These are phyloP conservation scores for Sherardia arvensis DNA, from an alignment of 257 asterid species.

Conservation along the genomic window DNA sequence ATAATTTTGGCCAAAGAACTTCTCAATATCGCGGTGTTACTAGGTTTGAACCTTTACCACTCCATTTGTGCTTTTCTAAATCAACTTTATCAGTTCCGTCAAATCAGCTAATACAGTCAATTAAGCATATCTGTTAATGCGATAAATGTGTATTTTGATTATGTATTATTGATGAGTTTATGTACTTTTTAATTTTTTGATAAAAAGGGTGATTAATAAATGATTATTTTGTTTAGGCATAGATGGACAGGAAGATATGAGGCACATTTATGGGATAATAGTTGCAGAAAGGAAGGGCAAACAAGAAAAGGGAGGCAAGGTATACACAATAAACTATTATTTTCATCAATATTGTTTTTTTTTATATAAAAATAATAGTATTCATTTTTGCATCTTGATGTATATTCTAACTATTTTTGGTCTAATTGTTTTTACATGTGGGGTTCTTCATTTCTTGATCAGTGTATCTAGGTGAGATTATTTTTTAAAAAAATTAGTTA, in stretches of 20 bases:
- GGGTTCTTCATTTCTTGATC: background rate
- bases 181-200: background rate
- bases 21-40: conserved; percentile 89
- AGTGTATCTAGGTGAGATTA: conserved; percentile 60
- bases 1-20: conserved; percentile 77
- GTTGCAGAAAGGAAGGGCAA: conserved; percentile 83
- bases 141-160: background rate
- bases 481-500: no score
- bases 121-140: no score
- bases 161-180: background rate
- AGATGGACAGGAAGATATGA: conserved; percentile 89
- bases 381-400: background rate
- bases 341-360: background rate
- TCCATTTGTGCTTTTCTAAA: no score
- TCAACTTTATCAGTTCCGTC: no score
- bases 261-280: conserved; percentile 84
- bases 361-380: background rate
- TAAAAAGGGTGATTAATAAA: background rate
- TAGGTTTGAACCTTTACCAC: conserved; percentile 32
- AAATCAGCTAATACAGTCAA: background rate
- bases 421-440: conserved; percentile 9
- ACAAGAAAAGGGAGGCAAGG: conserved; percentile 92
- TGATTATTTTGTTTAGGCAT: conserved; percentile 31
- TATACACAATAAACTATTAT: background rate
- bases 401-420: no score